Percentiles rank a stretch among this genome's conserved stretches.
These are phyloP conservation scores for Penicillium bovifimosum DNA, from an alignment of 495 filamentous ascomycete species.

Conservation along the genomic window DNA sequence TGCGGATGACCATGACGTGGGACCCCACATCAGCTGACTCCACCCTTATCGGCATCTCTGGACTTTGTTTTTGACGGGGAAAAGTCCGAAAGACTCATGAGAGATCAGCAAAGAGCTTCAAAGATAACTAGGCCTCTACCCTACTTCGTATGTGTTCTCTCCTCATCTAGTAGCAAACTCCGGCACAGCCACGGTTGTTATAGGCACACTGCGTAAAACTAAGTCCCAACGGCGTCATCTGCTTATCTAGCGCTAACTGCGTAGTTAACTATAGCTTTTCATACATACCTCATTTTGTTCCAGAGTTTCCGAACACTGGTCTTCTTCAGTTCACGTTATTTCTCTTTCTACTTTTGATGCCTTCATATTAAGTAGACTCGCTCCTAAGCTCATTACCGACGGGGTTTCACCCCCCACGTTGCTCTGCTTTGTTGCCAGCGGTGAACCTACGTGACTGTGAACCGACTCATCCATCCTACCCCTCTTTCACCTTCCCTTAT, in stretches of 20 bases:
- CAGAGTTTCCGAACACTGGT: not conserved
- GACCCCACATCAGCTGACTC: conserved; percentile 5
- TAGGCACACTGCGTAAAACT: not conserved
- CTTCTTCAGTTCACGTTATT: not conserved
- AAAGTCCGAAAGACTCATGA: too few relatives aligned
- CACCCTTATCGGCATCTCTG: conserved; percentile 7
- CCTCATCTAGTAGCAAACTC: not conserved
- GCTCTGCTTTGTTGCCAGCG: conserved; percentile 5
- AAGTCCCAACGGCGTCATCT: conserved; percentile 1
- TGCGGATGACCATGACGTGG: conserved; percentile 5
- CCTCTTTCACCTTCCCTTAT: conserved; percentile 16
- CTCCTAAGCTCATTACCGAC: not conserved
- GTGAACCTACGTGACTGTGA: conserved; percentile 11
- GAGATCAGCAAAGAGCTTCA: not conserved
- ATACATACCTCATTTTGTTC: conserved; percentile 6
- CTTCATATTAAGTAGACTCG: not conserved
- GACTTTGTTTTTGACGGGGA: not conserved
- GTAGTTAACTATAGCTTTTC: conserved; percentile 5
- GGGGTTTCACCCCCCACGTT: not conserved
- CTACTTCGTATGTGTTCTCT: not conserved
- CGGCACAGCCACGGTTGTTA: not conserved
- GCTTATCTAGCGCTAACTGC: conserved; percentile 1
- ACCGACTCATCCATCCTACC: conserved; percentile 28
- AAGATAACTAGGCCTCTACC: not conserved
- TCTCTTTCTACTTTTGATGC: not conserved